phyloP scores from a whole-genome alignment of 192 early-diverging fungal species.

The Linnemannia hyalina region DNA sequence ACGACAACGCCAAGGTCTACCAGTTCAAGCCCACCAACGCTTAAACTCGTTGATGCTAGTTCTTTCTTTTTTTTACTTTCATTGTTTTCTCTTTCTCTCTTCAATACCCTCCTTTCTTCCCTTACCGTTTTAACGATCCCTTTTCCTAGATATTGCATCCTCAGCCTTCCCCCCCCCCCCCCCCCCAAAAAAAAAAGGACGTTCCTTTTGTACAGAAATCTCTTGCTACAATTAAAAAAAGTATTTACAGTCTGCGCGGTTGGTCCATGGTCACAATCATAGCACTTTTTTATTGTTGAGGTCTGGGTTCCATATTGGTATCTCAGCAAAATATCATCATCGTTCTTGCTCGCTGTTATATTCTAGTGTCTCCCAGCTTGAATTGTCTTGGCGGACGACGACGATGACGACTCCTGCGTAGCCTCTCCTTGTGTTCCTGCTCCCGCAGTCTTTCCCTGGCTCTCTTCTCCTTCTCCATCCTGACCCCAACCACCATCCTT shows the following conservation, averaged over 20 bases:
- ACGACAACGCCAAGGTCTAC: constrained; percentile 75
- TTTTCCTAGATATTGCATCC: constrained; percentile 7
- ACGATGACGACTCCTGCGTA: not conserved
- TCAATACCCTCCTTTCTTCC: not conserved
- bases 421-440: not conserved
- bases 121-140: not conserved
- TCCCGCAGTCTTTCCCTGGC: too few relatives aligned
- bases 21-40: constrained; percentile 70
- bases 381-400: not conserved
- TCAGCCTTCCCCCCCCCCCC: not conserved
- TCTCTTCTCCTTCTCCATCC: not conserved
- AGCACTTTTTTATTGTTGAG: not conserved
- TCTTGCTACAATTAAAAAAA: not conserved
- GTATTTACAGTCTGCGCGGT: not conserved
- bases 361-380: not conserved
- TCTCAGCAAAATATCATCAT: not conserved
- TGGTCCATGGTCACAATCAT: not conserved
- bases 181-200: not conserved
- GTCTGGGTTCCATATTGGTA: not conserved
- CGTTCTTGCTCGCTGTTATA: not conserved
- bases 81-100: not conserved
- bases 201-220: not conserved
- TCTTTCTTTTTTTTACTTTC: not conserved
- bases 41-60: constrained; percentile 29
- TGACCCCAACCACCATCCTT: not conserved